Conservation (phyloP, 768 basidiomycete genomes). For the Termitomyces titanicus region DNA sequence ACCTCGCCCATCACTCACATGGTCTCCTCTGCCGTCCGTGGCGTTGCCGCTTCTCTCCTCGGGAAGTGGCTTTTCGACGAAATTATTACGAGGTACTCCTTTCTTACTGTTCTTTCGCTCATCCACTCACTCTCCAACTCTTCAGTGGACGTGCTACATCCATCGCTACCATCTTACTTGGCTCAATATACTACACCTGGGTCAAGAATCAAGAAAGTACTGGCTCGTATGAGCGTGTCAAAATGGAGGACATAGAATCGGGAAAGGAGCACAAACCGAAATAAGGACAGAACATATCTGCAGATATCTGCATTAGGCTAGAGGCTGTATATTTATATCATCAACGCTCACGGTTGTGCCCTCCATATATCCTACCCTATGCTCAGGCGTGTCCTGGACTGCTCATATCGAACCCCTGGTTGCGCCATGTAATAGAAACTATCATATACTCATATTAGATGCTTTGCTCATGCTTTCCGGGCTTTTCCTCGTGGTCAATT, state of each 20-base stretch:
- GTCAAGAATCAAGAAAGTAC: slow-evolving; percentile 70
- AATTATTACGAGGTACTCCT: slow-evolving; percentile 68
- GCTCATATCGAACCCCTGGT: not conserved
- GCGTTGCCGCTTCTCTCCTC: slow-evolving; percentile 86
- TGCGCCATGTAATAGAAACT: not conserved
- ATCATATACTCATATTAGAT: not conserved
- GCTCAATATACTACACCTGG: slow-evolving; percentile 88
- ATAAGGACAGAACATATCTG: slow-evolving; percentile 7
- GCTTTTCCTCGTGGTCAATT: too few relatives aligned
- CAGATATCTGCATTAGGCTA: not conserved
- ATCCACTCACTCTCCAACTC: not conserved
- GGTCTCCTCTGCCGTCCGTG: slow-evolving; percentile 93
- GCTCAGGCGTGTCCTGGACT: not conserved
- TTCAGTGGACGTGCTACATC: slow-evolving; percentile 76
- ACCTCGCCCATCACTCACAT: slow-evolving; percentile 98
- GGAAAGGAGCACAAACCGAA: slow-evolving; percentile 30
- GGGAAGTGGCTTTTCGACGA: slow-evolving; percentile 82
- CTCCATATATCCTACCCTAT: slow-evolving; percentile 6
- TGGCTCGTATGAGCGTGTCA: slow-evolving; percentile 55
- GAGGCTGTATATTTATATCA: slow-evolving; percentile 11
- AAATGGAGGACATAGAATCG: slow-evolving; percentile 61
- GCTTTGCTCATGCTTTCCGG: not conserved
- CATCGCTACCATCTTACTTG: slow-evolving; percentile 75
- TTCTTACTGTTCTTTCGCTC: not conserved
- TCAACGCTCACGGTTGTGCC: not conserved